Base-by-base conservation (phyloP, 1,284 basidiomycete species). In the Golubevia sp. region DNA sequence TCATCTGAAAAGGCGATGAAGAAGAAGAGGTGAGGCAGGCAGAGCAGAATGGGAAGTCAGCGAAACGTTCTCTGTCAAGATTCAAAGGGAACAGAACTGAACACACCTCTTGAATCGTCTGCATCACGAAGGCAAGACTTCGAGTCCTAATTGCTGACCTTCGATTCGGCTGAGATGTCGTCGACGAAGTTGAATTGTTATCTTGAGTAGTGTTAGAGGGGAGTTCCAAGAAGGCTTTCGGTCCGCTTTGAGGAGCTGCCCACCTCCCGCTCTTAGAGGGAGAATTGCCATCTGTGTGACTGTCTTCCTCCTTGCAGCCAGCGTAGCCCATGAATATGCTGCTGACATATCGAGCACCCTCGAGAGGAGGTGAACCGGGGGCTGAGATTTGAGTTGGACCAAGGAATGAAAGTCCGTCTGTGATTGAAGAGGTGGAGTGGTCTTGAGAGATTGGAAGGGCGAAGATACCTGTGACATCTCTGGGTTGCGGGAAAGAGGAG, bases 311-410 rank as follows among this genome's bases (percentile, higher is more conserved):
- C 15, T 5, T 7, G n/a, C 20, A n/a, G 5, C 53, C 64, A 13
- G 64, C 64, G 26, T 66, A 66, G 25, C 64, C 64, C n/a, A 66
- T 25, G 23, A 66, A 66, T 54, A 56, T 62, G 20, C 49, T 11
- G 20, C 64, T 61, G 24, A 66, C 54, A 24, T 66, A 63, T 38
- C 57, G 34, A 20, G 61, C 64, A 6, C 51, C 49, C 15, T 59
- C 60, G 20, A 66, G 30, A 13, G 64, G 61, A n/a, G 55, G 15
- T 6, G 57, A 34, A 7, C 64, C 64, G 3, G 64, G 64, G 25
- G 59, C 20, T 4, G 61, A 61, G 4, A 66, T 58, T 1, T n/a
- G 11, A 5, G 58, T 57, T n/a, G 64, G 61, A 5, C 64, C 27
- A 3, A 63, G 38, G 51, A 50, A 34, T 23, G 64, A 66, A 2